These are phyloP conservation scores for Phytophthora colocasiae DNA, from an alignment of 352 stramenopile genomes.

Conservation along the genomic window DNA sequence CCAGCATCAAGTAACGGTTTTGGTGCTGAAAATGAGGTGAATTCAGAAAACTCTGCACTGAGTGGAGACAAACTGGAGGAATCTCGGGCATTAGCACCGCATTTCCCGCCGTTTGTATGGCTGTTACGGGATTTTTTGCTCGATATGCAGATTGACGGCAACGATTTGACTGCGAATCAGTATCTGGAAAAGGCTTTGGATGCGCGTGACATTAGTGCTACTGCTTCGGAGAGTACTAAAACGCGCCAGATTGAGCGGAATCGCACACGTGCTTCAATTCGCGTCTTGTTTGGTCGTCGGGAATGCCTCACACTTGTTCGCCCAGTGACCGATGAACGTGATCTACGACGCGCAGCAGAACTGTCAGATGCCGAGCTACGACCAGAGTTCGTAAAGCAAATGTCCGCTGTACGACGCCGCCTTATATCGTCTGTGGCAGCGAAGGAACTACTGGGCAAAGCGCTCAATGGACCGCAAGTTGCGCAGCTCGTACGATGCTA, in stretches of 20 bases:
- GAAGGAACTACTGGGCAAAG: constrained; percentile 76
- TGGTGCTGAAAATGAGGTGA: constrained; percentile 6
- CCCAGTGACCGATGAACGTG: constrained; percentile 70
- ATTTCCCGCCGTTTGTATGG: constrained; percentile 88
- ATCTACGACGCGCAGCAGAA: constrained; percentile 65
- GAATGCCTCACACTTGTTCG: constrained; percentile 84
- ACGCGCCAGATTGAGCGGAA: constrained; percentile 76
- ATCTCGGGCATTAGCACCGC: constrained; percentile 62
- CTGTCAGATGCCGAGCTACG: constrained; percentile 63
- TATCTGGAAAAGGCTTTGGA: constrained; percentile 84
- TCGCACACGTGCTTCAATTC: constrained; percentile 66
- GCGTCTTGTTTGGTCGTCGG: constrained; percentile 72
- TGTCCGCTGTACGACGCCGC: constrained; percentile 57
- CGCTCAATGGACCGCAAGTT: constrained; percentile 68
- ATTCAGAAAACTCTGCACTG: constrained; percentile 15
- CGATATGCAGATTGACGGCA: constrained; percentile 76
- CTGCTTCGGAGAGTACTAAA: constrained; percentile 37
- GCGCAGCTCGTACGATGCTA: constrained; percentile 73
- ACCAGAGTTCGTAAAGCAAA: constrained; percentile 82
- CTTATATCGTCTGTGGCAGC: constrained; percentile 59
- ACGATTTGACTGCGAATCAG: constrained; percentile 62
- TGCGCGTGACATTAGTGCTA: constrained; percentile 48
- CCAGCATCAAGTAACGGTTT: constrained; percentile 8
- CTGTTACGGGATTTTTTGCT: constrained; percentile 86
- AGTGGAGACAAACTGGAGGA: constrained; percentile 52